Conservation (phyloP, 225 moss, liverwort and hornwort genomes). For the Physcomitrellopsis africana region DNA sequence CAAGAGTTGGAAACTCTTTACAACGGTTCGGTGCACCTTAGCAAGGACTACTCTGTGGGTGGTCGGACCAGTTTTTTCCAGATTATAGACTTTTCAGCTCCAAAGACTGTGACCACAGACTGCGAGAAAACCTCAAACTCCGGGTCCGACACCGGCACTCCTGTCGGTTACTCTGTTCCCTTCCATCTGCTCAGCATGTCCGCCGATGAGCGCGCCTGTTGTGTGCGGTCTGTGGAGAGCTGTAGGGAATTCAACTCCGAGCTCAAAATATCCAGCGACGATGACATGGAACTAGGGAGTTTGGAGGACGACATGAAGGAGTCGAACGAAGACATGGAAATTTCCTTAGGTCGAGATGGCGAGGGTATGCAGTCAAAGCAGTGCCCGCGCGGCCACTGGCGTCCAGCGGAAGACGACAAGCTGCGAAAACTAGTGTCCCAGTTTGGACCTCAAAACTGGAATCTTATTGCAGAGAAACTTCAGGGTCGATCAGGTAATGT, state of each 20-base stretch:
- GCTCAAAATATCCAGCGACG: slow-evolving; percentile 25
- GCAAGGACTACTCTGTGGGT: not conserved
- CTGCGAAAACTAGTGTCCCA: slow-evolving; percentile 76
- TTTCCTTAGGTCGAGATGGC: slow-evolving; percentile 44
- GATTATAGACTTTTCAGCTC: slow-evolving; percentile 34
- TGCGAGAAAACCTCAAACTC: slow-evolving; percentile 44
- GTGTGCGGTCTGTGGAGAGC: slow-evolving; percentile 44
- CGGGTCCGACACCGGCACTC: slow-evolving; percentile 39
- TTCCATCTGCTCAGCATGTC: slow-evolving; percentile 33
- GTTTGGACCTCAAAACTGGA: slow-evolving; percentile 91
- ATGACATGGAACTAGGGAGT: slow-evolving; percentile 54
- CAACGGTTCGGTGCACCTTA: not conserved
- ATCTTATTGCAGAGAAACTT: slow-evolving; percentile 88
- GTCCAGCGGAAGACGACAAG: slow-evolving; percentile 85
- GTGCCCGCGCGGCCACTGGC: slow-evolving; percentile 89
- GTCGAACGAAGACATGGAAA: slow-evolving; percentile 63
- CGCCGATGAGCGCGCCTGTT: slow-evolving; percentile 31
- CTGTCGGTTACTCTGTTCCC: slow-evolving; percentile 28
- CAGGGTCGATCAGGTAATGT: slow-evolving; percentile 85
- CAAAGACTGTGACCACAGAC: slow-evolving; percentile 34
- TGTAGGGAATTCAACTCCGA: slow-evolving; percentile 25
- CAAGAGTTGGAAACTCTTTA: slow-evolving; percentile 25
- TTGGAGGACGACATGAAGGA: slow-evolving; percentile 68
- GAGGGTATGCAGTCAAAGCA: slow-evolving; percentile 81
- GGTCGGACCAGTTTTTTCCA: slow-evolving; percentile 28